These are phyloP conservation scores for Beauveria varroae DNA, from an alignment of 2,329 filamentous ascomycete genomes.

Conservation along the genomic window DNA sequence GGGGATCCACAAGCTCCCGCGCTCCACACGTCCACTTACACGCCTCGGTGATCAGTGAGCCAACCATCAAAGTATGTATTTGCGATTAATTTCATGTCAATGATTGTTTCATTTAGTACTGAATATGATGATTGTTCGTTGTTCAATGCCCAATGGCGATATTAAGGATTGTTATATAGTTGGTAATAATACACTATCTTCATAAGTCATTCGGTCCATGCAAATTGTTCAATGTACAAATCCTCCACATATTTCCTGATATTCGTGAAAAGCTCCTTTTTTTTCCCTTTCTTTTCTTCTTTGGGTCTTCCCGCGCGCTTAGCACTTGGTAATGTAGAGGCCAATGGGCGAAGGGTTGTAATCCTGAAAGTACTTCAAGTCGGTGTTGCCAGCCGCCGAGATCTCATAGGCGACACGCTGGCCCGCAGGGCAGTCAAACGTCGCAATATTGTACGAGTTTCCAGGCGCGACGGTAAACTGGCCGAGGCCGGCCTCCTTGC, in stretches of 20 bases:
- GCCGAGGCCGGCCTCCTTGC: conserved; percentile 35
- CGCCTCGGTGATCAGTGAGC: neutral
- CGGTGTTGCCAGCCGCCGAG: conserved; percentile 37
- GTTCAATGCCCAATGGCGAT: neutral
- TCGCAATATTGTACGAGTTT: conserved; percentile 44
- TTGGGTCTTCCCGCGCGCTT: neutral
- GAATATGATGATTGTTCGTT: neutral
- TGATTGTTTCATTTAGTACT: neutral
- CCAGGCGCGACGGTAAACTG: conserved; percentile 41
- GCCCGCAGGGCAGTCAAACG: conserved; percentile 47
- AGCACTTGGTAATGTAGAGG: conserved; percentile 30
- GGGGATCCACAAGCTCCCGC: neutral
- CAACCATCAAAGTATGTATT: neutral
- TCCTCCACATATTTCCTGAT: neutral
- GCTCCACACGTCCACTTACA: neutral
- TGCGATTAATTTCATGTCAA: too few relatives aligned
- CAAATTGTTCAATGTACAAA: neutral
- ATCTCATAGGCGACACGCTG: conserved; percentile 45
- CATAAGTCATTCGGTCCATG: conserved; percentile 3
- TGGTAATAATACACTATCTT: conserved; percentile 5
- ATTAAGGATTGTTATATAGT: conserved; percentile 12
- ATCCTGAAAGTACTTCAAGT: conserved; percentile 57
- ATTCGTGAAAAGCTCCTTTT: neutral
- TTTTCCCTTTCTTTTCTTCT: neutral
- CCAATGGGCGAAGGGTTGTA: conserved; percentile 44